Base-by-base conservation (phyloP, 1,139 yeast genomes). In the Geotrichum cucujoidarum region DNA sequence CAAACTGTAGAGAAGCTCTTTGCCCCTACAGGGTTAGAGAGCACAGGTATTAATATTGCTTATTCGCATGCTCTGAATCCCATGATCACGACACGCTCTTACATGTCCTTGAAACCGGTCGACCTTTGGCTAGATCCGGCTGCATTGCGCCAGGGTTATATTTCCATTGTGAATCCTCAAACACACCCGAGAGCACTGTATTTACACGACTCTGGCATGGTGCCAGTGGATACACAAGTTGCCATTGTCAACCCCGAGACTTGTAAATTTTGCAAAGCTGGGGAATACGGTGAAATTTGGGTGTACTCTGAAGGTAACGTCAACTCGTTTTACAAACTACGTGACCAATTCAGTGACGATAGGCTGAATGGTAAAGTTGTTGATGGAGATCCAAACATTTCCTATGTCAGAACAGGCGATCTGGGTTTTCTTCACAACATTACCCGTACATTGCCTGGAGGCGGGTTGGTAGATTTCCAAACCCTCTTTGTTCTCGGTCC, bases 241-340 rank as follows among this genome's bases (percentile, higher is more conserved):
- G 94, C 95, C 1, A 86, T 92, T 53, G 97, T 92, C 5, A 94
- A 94, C 57, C 98, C 98, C 0, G 97, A 90, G 63, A 92, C 97
- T 0, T 68, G 77, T 43, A 69, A 72, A 46, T 69, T 89, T n/a
- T 92, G 98, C 64, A 79, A 77, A 53, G 83, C 82, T 50, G 97
- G 97, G 13, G 98, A 94, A 64, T 83, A 80, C 64, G 99, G 99
- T 34, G 98, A 92, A 67, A 89, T 92, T 40, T 92, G 98, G 98
- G 94, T 92, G 1, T 78, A 84, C 53, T 84, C 95, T 1, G 95
- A 89, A 57, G 95, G 92, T 1, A 88, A 83, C 58, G 81, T 81
- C 30, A 64, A 72, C 6, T 77, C 79, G 3, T 83, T 82, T 62
- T 78, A 81, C 42, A 75, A 77, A 52, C 79, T 81, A 1, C 65